A percentile compares a stretch with the other conserved stretches of the same genome.
phyloP scores from a whole-genome alignment of 164 flowering plant genomes.

The Akebia trifoliata region DNA sequence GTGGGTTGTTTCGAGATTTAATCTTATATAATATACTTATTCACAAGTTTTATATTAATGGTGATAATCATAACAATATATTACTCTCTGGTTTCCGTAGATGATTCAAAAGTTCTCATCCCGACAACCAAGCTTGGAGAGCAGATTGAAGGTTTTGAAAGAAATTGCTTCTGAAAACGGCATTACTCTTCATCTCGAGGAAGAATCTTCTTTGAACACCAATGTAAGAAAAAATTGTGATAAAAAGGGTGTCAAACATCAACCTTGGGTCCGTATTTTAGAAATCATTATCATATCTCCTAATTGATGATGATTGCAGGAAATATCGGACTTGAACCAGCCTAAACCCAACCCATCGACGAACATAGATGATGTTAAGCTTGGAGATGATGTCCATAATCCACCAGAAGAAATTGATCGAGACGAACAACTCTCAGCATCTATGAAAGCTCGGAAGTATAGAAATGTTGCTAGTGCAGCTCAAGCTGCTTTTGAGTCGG shows the following conservation, averaged over 20 bases:
- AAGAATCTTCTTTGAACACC: slow-evolving; percentile 21
- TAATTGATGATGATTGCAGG: slow-evolving; percentile 20
- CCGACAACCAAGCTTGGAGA: slow-evolving; percentile 52
- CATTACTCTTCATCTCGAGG: slow-evolving; percentile 46
- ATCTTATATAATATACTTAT: too few relatives aligned
- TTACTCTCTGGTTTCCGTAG: slow-evolving; percentile 26
- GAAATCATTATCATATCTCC: not conserved
- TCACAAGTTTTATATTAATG: too few relatives aligned
- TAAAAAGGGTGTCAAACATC: not conserved
- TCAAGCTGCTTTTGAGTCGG: slow-evolving; percentile 85
- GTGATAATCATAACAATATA: not conserved
- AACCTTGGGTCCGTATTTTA: not conserved
- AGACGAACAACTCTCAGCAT: slow-evolving; percentile 29
- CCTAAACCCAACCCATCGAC: slow-evolving; percentile 1
- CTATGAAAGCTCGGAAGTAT: slow-evolving; percentile 35
- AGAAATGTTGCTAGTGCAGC: slow-evolving; percentile 77
- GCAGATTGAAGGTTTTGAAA: slow-evolving; percentile 52
- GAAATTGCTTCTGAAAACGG: slow-evolving; percentile 64
- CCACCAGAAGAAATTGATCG: slow-evolving; percentile 17
- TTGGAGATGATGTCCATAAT: not conserved
- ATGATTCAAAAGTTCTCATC: slow-evolving; percentile 80
- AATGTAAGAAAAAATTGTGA: slow-evolving; percentile 26
- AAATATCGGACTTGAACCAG: slow-evolving; percentile 15
- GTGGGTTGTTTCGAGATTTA: not conserved
- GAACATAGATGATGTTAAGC: slow-evolving; percentile 7